Conservation (phyloP, 1,139 yeast genomes). For the Hyphopichia fennica region DNA sequence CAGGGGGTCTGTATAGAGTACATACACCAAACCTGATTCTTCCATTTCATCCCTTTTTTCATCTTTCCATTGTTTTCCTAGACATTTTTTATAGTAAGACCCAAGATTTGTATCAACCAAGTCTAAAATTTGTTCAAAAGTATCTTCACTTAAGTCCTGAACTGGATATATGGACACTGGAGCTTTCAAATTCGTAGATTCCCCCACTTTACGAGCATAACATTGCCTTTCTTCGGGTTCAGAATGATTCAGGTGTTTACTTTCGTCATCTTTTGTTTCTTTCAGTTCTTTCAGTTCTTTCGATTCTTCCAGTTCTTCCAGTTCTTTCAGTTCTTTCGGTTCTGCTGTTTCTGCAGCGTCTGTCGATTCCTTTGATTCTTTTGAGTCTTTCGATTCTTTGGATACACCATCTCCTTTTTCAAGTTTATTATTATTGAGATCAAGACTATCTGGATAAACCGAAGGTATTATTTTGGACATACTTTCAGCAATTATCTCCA, state of each 20-base stretch:
- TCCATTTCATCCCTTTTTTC: conserved; percentile 47
- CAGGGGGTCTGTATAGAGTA: conserved; percentile 20
- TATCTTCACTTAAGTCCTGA: conserved; percentile 9
- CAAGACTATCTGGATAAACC: conserved; percentile 13
- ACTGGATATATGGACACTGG: conserved; percentile 8
- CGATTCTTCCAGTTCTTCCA: no score
- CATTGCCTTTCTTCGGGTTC: no score
- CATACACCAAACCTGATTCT: conserved; percentile 43
- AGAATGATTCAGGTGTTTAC: no score
- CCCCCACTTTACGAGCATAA: not conserved
- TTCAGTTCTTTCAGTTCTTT: no score
- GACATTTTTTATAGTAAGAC: conserved; percentile 21
- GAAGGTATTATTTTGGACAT: conserved; percentile 12
- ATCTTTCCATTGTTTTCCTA: conserved; percentile 46
- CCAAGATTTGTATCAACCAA: conserved; percentile 34
- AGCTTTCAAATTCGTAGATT: not conserved
- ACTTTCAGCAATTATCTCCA: conserved; percentile 15
- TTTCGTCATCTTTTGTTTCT: no score
- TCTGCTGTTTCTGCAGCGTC: no score
- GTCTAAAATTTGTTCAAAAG: conserved; percentile 17
- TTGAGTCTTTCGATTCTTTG: no score
- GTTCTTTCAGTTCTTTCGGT: no score
- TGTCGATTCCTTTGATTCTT: no score
- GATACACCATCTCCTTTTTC: no score
- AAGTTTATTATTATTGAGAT: not conserved